A percentile compares a stretch with the other conserved stretches of the same genome.
Evolutionary conservation across 139 green algal genomes (phyloP).

Genomic region (Tetratostichococcus sp.): DNA sequence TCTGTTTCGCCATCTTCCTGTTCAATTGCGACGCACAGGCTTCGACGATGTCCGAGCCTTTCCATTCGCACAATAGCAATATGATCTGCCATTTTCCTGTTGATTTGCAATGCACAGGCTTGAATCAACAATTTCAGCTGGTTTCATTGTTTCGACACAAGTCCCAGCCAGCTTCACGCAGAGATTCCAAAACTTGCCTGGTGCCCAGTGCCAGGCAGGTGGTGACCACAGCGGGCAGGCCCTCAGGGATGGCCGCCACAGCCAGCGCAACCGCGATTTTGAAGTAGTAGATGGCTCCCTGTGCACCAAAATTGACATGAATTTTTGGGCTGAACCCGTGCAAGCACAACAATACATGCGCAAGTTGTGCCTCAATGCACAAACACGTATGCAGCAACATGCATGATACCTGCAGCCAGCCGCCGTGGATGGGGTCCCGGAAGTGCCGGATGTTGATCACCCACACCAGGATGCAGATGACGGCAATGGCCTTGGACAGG

Average conservation of each 20-base stretch:
- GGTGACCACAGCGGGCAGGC: slow-evolving; percentile 79
- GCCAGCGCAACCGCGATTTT: slow-evolving; percentile 83
- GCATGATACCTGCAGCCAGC: slow-evolving; percentile 42
- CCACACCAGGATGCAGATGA: slow-evolving; percentile 83
- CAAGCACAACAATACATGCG: too few species aligned
- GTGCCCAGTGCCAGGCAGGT: slow-evolving; percentile 87
- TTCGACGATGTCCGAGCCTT: too few species aligned
- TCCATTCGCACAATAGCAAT: too few species aligned
- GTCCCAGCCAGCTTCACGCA: too few species aligned
- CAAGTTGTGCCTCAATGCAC: too few species aligned
- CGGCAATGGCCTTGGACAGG: slow-evolving; percentile 66
- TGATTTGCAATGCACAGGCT: too few species aligned
- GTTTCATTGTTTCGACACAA: too few species aligned
- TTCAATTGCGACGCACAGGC: too few species aligned
- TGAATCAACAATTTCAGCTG: too few species aligned
- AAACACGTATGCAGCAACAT: slow-evolving; percentile 4
- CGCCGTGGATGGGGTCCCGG: slow-evolving; percentile 69
- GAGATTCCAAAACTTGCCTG: not conserved
- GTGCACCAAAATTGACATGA: not conserved
- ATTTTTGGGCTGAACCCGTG: too few species aligned
- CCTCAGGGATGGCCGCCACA: slow-evolving; percentile 84
- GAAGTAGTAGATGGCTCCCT: slow-evolving; percentile 66
- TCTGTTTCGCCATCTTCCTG: slow-evolving; percentile 75
- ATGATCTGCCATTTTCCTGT: too few species aligned
- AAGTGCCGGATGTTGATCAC: slow-evolving; percentile 80